Conservation (phyloP, 257 asterid genomes). For the Lycium ferocissimum region DNA sequence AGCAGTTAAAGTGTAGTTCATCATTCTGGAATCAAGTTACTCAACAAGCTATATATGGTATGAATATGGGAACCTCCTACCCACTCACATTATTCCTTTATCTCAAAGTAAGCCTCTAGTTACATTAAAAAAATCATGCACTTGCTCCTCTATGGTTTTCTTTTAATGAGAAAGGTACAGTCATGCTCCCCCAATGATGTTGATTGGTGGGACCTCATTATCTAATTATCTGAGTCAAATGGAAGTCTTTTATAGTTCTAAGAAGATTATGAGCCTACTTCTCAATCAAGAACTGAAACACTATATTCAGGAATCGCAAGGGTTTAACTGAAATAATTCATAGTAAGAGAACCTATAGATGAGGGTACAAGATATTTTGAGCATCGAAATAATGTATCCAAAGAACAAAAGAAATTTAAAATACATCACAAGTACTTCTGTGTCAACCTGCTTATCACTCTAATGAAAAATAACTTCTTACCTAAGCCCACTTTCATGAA, state of each 20-base stretch:
- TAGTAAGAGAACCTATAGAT: not conserved
- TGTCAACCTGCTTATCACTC: not conserved
- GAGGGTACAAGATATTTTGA: not conserved
- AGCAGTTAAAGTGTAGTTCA: not conserved
- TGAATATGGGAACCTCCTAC: not conserved
- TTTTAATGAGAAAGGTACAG: too few relatives aligned
- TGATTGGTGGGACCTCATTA: not conserved
- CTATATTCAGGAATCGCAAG: not conserved
- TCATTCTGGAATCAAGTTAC: not conserved
- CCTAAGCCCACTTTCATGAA: not conserved
- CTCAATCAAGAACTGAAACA: slow-evolving; percentile 1
- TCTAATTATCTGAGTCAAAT: slow-evolving; percentile 20
- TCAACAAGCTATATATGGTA: not conserved
- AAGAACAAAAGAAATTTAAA: not conserved
- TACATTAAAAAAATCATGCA: not conserved
- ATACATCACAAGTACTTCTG: not conserved
- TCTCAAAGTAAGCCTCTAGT: not conserved
- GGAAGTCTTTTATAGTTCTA: not conserved
- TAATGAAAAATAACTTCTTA: not conserved
- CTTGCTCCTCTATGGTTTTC: not conserved
- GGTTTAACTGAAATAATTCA: not conserved
- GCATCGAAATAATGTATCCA: not conserved
- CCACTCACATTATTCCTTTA: not conserved
- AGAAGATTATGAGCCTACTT: not conserved
- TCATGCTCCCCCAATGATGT: not conserved